A percentile compares a stretch with the other conserved stretches of the same genome.
phyloP scores from a whole-genome alignment of 1,139 yeast genomes.

The Taphrina populina region DNA sequence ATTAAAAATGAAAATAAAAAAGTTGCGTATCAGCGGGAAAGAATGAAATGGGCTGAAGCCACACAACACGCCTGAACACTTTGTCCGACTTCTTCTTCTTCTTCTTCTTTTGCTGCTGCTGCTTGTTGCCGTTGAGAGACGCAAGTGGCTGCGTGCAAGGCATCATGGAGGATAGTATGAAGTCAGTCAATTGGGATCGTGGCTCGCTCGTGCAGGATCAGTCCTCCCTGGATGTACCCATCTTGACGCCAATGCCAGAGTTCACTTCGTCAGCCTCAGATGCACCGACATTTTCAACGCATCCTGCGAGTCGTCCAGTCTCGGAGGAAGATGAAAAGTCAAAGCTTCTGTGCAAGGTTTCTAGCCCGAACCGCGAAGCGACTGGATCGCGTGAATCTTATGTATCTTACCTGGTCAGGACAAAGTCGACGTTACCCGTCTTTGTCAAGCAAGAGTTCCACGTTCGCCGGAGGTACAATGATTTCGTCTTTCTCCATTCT shows the following conservation, averaged over 20 bases:
- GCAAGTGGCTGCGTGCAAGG: too few species aligned
- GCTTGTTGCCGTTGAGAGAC: too few species aligned
- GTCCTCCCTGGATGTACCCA: background rate
- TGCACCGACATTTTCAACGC: slow-evolving; percentile 5
- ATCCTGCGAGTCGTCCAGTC: slow-evolving; percentile 27
- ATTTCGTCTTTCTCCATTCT: slow-evolving; percentile 74
- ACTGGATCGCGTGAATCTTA: slow-evolving; percentile 64
- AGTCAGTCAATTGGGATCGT: slow-evolving; percentile 22
- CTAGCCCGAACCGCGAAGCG: slow-evolving; percentile 75
- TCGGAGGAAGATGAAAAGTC: slow-evolving; percentile 27
- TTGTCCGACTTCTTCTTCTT: too few species aligned
- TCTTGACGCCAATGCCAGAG: slow-evolving; percentile 5
- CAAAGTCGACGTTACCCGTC: slow-evolving; percentile 54
- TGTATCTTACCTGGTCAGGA: slow-evolving; percentile 74
- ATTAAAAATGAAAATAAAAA: too few species aligned
- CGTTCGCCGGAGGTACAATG: slow-evolving; percentile 77
- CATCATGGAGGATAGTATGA: slow-evolving; percentile 19
- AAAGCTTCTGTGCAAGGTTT: slow-evolving; percentile 48
- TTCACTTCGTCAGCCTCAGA: slow-evolving; percentile 8
- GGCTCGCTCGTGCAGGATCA: background rate
- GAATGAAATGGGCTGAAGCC: too few species aligned
- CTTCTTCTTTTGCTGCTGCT: too few species aligned
- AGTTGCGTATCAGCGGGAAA: too few species aligned
- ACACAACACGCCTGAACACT: too few species aligned
- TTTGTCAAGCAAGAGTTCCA: slow-evolving; percentile 51